Evolutionary conservation across 176 grass and related monocot species (phyloP).

Genomic region (Ampelocalamus luodianensis): DNA sequence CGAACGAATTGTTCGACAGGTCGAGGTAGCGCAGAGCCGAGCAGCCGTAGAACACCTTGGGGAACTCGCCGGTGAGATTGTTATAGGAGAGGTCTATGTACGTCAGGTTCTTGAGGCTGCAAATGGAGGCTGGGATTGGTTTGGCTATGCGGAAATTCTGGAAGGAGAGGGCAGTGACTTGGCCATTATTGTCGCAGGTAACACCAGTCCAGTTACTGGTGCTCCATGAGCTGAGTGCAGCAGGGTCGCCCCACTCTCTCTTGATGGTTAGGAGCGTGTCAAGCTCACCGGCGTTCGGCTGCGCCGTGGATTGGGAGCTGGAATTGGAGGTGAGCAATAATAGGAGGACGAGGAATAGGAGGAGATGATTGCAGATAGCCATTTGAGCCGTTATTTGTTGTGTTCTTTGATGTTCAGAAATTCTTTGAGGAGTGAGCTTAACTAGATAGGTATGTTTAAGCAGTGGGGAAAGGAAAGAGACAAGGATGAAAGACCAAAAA

Average conservation of each 20-base stretch:
- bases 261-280: slow-evolving; percentile 31
- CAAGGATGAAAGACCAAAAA: too few species aligned
- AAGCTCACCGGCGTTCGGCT: neutral
- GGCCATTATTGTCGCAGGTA: neutral
- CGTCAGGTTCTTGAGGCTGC: slow-evolving; percentile 40
- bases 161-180: slow-evolving; percentile 25
- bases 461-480: too few species aligned
- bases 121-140: slow-evolving; percentile 46
- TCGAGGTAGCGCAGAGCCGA: slow-evolving; percentile 43
- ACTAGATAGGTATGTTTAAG: too few species aligned
- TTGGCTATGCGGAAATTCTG: neutral
- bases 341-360: neutral
- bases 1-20: slow-evolving; percentile 54
- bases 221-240: slow-evolving; percentile 52
- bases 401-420: too few species aligned
- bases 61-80: slow-evolving; percentile 47
- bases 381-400: too few species aligned
- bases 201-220: slow-evolving; percentile 47
- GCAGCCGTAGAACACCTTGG: slow-evolving; percentile 49
- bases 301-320: neutral
- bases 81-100: slow-evolving; percentile 54
- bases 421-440: too few species aligned
- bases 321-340: slow-evolving; percentile 8
- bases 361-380: neutral
- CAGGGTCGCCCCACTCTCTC: slow-evolving; percentile 51